Evolutionary conservation across 2,329 filamentous ascomycete species (phyloP), one percentile per base, ranked within the genome.

Genomic region (Aureobasidium melanogenum): DNA sequence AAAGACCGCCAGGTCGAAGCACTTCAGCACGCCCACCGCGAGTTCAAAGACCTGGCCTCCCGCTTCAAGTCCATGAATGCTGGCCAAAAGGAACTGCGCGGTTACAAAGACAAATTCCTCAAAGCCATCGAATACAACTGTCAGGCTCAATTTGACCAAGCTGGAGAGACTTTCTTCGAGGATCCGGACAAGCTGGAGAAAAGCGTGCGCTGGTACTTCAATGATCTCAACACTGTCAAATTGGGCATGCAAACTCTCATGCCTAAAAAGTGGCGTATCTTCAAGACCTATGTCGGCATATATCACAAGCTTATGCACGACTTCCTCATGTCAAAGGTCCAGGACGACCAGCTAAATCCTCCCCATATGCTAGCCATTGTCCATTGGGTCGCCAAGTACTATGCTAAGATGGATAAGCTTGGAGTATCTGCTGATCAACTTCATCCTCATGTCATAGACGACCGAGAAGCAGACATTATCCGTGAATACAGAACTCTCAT

Each of bases 281-380:
- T 92, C 76, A 87, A 88, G 72, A 94, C 89, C 0, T 99, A 96
- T 73, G 88, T 86, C 63, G 84, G 88, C 69, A 92, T 96, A 64
- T 99, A 99, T 72, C 94, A 99, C 76, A 82, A 84, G 66, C 83
- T 93, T 67, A 97, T 99, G 93, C 94, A 96, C 76, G 91, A 97
- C 73, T 96, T 94, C 73, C 81, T 99, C 10, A 78, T 95, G 58
- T 84, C 80, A 28, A 85, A 91, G 71, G 87, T 97, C 63, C 88
- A 97, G 67, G 89, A 96, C 69, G 84, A 88, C 0, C 85, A 91
- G 56, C 83, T 91, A n/a, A 90, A 85, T 50, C 92, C 92, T 0
- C 88, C 88, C 24, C 91, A 96, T 71, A 88, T 94, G 68, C 84
- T 99, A 22, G 88, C 91, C 65, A 95, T 99, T 66, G 88, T 97